Evolutionary conservation across 2,329 filamentous ascomycete genomes (phyloP).

Genomic region (Bipolaris cookei): DNA sequence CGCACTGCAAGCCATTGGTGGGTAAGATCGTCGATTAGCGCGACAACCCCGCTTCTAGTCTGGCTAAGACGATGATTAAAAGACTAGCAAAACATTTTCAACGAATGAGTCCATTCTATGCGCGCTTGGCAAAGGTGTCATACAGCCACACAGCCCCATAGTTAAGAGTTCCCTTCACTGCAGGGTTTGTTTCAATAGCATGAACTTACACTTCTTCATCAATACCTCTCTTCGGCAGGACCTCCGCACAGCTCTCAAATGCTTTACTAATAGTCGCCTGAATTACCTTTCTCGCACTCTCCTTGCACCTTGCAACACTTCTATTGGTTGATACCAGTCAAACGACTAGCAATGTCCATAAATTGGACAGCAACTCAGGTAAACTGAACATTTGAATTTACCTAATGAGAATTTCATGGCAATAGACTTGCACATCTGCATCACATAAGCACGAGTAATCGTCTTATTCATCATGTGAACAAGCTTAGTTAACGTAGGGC

Average conservation of each 20-base stretch:
- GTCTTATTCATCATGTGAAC: too few species aligned
- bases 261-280: neutral
- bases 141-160: too few species aligned
- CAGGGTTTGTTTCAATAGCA: too few species aligned
- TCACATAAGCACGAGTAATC: too few species aligned
- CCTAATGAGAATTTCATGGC: too few species aligned
- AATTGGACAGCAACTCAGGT: too few species aligned
- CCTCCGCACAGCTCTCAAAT: neutral
- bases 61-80: neutral
- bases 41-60: neutral
- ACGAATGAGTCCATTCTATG: neutral
- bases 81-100: neutral
- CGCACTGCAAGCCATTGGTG: neutral
- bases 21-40: neutral
- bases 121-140: too few species aligned
- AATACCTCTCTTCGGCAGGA: neutral
- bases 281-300: constrained; percentile 1
- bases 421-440: too few species aligned
- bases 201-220: neutral
- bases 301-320: neutral
- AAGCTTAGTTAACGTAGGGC: too few species aligned
- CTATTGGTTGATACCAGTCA: neutral
- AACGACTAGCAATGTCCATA: neutral
- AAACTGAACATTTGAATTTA: too few species aligned
- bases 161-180: too few species aligned